These are phyloP conservation scores for Dendrobium huoshanense DNA, from an alignment of 106 monocot species.

Conservation along the genomic window DNA sequence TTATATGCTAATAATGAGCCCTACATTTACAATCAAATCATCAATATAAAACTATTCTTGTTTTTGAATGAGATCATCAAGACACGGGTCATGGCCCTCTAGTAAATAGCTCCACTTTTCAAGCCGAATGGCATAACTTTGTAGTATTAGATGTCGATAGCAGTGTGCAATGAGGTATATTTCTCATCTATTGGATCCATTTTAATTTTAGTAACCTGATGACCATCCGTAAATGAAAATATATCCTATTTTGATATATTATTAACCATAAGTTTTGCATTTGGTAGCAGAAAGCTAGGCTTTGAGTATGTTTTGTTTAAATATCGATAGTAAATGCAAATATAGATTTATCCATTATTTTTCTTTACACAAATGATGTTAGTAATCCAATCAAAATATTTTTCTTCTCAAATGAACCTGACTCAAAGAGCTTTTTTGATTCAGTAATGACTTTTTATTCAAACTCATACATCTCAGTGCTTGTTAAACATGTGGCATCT, in stretches of 20 bases:
- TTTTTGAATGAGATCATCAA: neutral
- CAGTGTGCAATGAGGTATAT: neutral
- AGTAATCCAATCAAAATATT: neutral
- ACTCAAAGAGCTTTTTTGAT: neutral
- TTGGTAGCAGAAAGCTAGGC: neutral
- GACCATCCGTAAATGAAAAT: neutral
- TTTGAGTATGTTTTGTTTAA: neutral
- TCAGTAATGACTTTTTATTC: neutral
- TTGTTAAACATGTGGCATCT: neutral
- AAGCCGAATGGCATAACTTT: neutral
- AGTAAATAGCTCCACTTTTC: neutral
- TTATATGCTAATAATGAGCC: neutral
- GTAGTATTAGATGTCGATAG: neutral
- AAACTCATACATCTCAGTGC: neutral
- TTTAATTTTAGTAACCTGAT: neutral
- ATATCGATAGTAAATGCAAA: neutral
- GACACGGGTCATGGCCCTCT: neutral
- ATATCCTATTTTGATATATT: neutral
- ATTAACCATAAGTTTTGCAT: neutral
- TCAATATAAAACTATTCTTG: neutral
- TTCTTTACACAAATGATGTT: neutral
- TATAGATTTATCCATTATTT: neutral
- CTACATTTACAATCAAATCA: neutral
- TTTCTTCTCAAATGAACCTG: neutral
- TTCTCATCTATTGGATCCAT: neutral